A percentile compares a stretch with the other conserved stretches of the same genome.
These are phyloP conservation scores for Akanthomyces dipterigenus DNA, from an alignment of 2,329 filamentous ascomycete species.

Conservation along the genomic window DNA sequence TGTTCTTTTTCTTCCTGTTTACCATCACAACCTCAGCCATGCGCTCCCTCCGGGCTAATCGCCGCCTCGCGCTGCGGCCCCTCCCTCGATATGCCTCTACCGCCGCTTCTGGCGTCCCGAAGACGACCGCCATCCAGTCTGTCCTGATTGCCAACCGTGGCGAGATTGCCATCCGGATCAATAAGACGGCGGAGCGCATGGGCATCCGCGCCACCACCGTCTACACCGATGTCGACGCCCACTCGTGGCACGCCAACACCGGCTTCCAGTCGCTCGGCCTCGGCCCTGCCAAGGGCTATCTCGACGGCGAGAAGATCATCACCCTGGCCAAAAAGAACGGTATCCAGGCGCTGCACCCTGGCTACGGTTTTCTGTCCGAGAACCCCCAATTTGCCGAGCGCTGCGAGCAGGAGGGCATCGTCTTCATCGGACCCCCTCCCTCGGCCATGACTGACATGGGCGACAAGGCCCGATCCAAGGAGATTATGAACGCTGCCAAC, in stretches of 20 bases:
- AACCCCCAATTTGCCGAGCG: conserved; percentile 85
- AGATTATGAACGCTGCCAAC: conserved; percentile 93
- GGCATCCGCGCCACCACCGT: conserved; percentile 91
- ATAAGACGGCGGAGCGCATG: conserved; percentile 77
- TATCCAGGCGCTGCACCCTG: conserved; percentile 88
- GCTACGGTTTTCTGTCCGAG: conserved; percentile 93
- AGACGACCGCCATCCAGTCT: conserved; percentile 55
- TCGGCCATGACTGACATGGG: conserved; percentile 84
- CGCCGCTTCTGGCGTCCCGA: conserved; percentile 27
- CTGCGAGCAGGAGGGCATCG: conserved; percentile 82
- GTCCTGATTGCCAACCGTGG: conserved; percentile 95
- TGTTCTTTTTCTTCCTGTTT: background rate
- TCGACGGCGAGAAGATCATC: conserved; percentile 91
- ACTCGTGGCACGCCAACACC: conserved; percentile 79
- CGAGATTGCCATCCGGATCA: conserved; percentile 92
- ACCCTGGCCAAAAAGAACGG: conserved; percentile 76
- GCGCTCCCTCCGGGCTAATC: conserved; percentile 49
- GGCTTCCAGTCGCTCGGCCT: conserved; percentile 80
- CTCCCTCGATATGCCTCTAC: conserved; percentile 32
- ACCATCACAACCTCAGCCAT: conserved; percentile 29
- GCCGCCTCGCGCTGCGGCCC: conserved; percentile 40
- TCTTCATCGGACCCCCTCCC: conserved; percentile 88
- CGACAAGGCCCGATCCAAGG: conserved; percentile 86
- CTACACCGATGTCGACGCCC: conserved; percentile 87
- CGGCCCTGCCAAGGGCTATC: conserved; percentile 76